Conservation (phyloP, 371 early-diverging fungal genomes). For the Batrachochytrium dendrobatidis region DNA sequence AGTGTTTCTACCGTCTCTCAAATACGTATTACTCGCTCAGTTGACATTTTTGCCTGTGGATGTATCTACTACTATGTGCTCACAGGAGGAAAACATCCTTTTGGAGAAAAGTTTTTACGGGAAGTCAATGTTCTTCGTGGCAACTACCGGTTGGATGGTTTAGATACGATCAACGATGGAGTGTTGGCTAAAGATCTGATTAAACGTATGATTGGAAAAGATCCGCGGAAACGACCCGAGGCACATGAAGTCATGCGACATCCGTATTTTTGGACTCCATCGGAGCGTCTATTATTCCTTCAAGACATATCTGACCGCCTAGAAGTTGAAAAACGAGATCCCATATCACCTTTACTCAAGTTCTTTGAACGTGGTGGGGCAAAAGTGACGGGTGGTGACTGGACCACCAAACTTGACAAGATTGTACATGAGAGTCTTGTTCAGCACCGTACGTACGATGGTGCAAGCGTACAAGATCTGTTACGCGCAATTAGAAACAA, state of each 20-base stretch:
- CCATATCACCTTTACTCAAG: conserved; percentile 57
- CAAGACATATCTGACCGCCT: conserved; percentile 93
- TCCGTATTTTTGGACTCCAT: conserved; percentile 90
- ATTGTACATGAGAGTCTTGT: conserved; percentile 72
- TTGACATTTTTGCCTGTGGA: conserved; percentile 94
- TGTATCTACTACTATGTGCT: conserved; percentile 91
- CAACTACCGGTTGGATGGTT: conserved; percentile 55
- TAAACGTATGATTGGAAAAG: conserved; percentile 72
- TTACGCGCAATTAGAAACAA: conserved; percentile 90
- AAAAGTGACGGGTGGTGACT: conserved; percentile 62
- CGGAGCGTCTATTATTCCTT: conserved; percentile 75
- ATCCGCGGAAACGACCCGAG: conserved; percentile 71
- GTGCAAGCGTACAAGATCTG: conserved; percentile 73
- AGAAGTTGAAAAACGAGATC: conserved; percentile 70
- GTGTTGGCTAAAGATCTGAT: conserved; percentile 86
- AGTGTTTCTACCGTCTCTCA: not conserved
- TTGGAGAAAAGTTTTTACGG: conserved; percentile 83
- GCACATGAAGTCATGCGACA: conserved; percentile 69
- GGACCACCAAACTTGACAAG: conserved; percentile 77
- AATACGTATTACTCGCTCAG: conserved; percentile 69
- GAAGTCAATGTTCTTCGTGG: conserved; percentile 81
- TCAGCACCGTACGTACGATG: conserved; percentile 88
- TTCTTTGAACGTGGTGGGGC: conserved; percentile 55
- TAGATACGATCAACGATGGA: conserved; percentile 64
- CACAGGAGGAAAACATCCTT: conserved; percentile 90